Conservation (phyloP, 352 stramenopile species). For the Globisporangium spinosum region DNA sequence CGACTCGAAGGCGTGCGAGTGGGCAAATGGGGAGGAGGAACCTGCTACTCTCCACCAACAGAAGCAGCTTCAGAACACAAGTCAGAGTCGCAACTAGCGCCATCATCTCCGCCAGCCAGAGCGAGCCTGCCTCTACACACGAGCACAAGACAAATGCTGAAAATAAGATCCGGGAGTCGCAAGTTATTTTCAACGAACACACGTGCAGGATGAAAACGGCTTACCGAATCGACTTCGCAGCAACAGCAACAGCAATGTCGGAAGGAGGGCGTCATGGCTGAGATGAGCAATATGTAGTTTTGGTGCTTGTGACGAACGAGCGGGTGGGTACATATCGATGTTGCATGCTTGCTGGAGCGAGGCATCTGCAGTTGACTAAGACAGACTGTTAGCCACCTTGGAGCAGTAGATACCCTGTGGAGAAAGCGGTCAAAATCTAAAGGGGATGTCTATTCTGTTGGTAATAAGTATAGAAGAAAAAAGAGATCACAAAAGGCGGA, state of each 20-base stretch:
- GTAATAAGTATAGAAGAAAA: background rate
- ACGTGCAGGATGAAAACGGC: background rate
- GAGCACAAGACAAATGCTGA: background rate
- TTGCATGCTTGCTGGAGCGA: background rate
- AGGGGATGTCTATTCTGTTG: conserved; percentile 14
- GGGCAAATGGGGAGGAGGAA: background rate
- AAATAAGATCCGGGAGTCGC: background rate
- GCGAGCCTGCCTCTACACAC: background rate
- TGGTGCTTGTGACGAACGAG: background rate
- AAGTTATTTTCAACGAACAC: background rate
- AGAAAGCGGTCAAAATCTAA: background rate
- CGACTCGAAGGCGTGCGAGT: background rate
- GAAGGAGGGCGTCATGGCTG: background rate
- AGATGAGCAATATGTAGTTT: background rate
- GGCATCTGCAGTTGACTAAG: background rate
- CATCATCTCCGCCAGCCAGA: background rate
- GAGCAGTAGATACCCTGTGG: background rate
- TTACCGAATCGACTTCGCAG: background rate
- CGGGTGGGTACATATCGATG: too few species aligned
- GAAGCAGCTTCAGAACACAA: background rate
- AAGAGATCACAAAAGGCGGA: background rate
- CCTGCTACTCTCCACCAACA: background rate
- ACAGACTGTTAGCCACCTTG: background rate
- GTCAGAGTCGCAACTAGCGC: background rate
- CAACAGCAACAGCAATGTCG: background rate